Base-by-base conservation (phyloP, 2,329 filamentous ascomycete genomes). In the Colletotrichum horii region DNA sequence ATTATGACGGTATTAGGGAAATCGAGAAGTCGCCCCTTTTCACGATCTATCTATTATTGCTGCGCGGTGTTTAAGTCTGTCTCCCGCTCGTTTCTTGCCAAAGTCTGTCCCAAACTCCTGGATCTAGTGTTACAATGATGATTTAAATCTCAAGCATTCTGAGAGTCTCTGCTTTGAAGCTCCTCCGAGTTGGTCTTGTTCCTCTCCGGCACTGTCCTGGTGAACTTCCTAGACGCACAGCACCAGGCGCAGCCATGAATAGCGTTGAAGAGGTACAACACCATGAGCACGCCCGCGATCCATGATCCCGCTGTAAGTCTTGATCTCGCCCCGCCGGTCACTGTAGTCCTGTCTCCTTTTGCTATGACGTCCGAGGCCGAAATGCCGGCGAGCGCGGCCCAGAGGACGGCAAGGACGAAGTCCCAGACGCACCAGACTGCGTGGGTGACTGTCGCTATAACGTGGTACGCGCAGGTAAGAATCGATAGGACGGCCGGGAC, bases 351-450 rank as follows among this genome's bases (percentile, higher is more conserved):
- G 6, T 71, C 28, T 15, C 67, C 62, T 16, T 26, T 48, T 14
- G 26, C 19, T 5, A 48, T 48, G 8, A 71, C 15, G 6, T 48
- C 24, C 19, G 67, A 19, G 8, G 55, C 65, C 4, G 72, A 76
- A 4, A 64, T 19, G 16, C 75, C 75, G 24, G 61, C 66, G 26
- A 76, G 66, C 14, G 75, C 75, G 36, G 71, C 75, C 75, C 75
- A 75, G 62, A 76, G 64, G 15, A 75, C 34, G 22, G 71, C 71
- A 24, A 75, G 55, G 4, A 62, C 34, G 11, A 70, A 75, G 61
- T 76, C 71, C 75, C 66, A 76, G 6, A 71, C 65, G 28, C 66
- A 74, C 75, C 66, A 76, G 6, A 66, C 75, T 19, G 71, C 71
- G 56, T 70, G 75, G 0, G 71, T 76, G 2, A 71, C 71, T 6